A percentile compares a stretch with the other conserved stretches of the same genome.
Evolutionary conservation across 139 green algal species (phyloP).

Genomic region (Chlamydomonas incerta): DNA sequence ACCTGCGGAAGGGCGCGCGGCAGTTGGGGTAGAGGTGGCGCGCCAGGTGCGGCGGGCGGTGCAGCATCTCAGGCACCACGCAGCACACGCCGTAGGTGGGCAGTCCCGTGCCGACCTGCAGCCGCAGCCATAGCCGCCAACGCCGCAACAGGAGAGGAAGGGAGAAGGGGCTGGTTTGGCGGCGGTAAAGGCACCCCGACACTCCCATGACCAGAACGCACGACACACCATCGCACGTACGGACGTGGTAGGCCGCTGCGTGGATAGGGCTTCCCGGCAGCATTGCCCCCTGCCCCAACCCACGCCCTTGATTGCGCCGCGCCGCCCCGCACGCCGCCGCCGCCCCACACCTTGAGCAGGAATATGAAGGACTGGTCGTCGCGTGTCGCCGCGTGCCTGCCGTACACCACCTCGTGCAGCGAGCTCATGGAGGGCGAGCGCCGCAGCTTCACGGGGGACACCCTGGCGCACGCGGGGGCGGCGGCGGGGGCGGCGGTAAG

Average conservation of each 20-base stretch:
- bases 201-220: too few species aligned
- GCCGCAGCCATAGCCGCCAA: too few species aligned
- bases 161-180: too few species aligned
- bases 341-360: constrained; percentile 81
- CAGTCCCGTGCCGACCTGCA: constrained; percentile 71
- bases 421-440: constrained; percentile 73
- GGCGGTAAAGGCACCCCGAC: too few species aligned
- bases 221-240: too few species aligned
- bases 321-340: too few species aligned
- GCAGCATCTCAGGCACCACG: constrained; percentile 81
- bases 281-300: too few species aligned
- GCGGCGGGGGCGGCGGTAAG: neutral
- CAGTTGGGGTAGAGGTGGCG: constrained; percentile 47
- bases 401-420: constrained; percentile 84
- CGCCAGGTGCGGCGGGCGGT: constrained; percentile 76
- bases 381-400: constrained; percentile 58
- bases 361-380: constrained; percentile 83
- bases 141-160: too few species aligned
- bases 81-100: constrained; percentile 91
- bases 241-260: too few species aligned
- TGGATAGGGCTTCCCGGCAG: too few species aligned
- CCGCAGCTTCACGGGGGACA: constrained; percentile 74
- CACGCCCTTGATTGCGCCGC: too few species aligned
- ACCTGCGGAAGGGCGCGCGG: constrained; percentile 59
- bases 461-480: constrained; percentile 49